These are phyloP conservation scores for Nitzschia palea DNA, from an alignment of 108 stramenopile species.

Conservation along the genomic window DNA sequence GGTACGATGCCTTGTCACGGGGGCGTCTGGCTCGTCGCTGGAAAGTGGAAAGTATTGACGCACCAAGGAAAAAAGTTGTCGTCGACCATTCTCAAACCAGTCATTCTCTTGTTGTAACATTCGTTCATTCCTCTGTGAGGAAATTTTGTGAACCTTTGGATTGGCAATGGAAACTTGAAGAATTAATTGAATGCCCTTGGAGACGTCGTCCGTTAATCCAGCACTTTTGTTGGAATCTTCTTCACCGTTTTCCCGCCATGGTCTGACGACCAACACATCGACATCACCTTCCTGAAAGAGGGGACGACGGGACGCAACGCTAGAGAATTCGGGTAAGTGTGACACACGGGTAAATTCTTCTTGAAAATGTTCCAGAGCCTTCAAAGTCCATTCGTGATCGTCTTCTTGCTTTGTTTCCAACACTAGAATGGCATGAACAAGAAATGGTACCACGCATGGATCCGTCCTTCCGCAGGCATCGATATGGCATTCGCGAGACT, in stretches of 20 bases:
- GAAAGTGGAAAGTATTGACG: no score
- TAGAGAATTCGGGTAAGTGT: slow-evolving; percentile 9
- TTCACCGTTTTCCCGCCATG: slow-evolving; percentile 27
- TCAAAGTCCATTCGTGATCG: slow-evolving; percentile 10
- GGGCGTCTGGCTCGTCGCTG: no score
- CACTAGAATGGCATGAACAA: slow-evolving; percentile 70
- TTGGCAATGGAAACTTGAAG: slow-evolving; percentile 47
- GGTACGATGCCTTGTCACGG: background rate
- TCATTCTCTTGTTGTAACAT: background rate
- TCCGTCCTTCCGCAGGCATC: slow-evolving; percentile 70
- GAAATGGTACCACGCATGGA: slow-evolving; percentile 70
- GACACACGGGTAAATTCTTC: slow-evolving; percentile 12
- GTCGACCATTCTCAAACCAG: background rate
- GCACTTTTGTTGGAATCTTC: background rate
- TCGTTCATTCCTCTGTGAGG: background rate
- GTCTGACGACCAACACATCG: slow-evolving; percentile 31
- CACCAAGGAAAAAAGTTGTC: background rate
- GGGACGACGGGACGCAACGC: background rate
- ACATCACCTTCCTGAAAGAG: slow-evolving; percentile 46
- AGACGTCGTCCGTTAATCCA: background rate
- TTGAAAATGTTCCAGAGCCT: slow-evolving; percentile 19
- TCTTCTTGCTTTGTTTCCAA: slow-evolving; percentile 16
- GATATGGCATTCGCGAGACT: slow-evolving; percentile 64
- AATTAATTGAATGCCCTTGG: slow-evolving; percentile 28
- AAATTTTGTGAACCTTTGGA: slow-evolving; percentile 26